A percentile compares a stretch with the other conserved stretches of the same genome.
phyloP scores from a whole-genome alignment of 2,329 filamentous ascomycete genomes.

The Alternaria consortialis region DNA sequence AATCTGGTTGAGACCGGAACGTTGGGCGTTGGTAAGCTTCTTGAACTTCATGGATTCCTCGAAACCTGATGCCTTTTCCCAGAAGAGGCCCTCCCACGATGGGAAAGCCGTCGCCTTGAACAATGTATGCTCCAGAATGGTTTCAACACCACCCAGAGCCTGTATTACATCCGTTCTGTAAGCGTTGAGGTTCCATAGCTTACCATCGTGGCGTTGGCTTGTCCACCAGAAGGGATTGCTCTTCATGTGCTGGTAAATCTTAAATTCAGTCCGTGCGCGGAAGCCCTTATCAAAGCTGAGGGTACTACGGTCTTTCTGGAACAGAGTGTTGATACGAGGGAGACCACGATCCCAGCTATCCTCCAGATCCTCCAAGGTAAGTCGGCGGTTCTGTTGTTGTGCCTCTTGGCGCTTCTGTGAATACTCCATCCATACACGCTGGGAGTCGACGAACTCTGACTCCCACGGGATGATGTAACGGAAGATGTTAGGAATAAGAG shows the following conservation, averaged over 20 bases:
- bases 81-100: conserved; percentile 96
- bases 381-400: conserved; percentile 92
- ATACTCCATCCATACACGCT: conserved; percentile 98
- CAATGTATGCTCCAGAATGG: conserved; percentile 93
- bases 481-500: conserved; percentile 98
- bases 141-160: conserved; percentile 94
- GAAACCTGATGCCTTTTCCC: conserved; percentile 70
- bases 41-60: conserved; percentile 90
- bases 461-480: conserved; percentile 99
- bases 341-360: conserved; percentile 98
- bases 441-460: conserved; percentile 97
- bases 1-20: conserved; percentile 97
- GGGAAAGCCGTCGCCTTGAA: conserved; percentile 98
- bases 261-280: conserved; percentile 94
- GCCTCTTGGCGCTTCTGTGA: conserved; percentile 97
- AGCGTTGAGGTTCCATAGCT: conserved; percentile 95
- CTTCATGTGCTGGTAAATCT: conserved; percentile 98
- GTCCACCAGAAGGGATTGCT: conserved; percentile 99
- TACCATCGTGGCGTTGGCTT: conserved; percentile 94
- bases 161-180: conserved; percentile 98
- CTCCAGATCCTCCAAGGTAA: conserved; percentile 95
- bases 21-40: conserved; percentile 95
- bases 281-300: conserved; percentile 99
- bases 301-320: conserved; percentile 97
- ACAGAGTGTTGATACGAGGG: conserved; percentile 96